phyloP scores from a whole-genome alignment of 2,329 filamentous ascomycete species.

The Pseudogymnoascus sp. region DNA sequence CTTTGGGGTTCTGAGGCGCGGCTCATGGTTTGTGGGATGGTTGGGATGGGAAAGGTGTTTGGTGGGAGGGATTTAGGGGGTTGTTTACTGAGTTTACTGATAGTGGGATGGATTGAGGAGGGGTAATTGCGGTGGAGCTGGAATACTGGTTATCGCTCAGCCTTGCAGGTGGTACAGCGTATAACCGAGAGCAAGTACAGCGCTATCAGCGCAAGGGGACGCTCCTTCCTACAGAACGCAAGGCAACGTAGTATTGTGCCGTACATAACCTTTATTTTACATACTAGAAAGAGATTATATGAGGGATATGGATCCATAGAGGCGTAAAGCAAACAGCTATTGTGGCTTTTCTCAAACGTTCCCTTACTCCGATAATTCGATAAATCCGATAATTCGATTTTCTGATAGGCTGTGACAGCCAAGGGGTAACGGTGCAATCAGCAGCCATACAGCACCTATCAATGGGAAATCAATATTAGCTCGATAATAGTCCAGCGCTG shows the following conservation, averaged over 20 bases:
- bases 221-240: neutral
- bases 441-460: neutral
- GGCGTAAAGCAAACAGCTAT: neutral
- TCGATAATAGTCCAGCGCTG: neutral
- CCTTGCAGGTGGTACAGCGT: constrained; percentile 3
- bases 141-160: neutral
- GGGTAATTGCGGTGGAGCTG: neutral
- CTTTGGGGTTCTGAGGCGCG: neutral
- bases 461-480: neutral
- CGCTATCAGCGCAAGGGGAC: neutral
- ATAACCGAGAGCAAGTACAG: neutral
- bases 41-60: neutral
- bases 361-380: neutral
- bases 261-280: neutral
- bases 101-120: constrained; percentile 7
- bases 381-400: neutral
- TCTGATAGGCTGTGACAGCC: neutral
- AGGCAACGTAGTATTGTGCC: neutral
- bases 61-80: neutral
- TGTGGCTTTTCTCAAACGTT: neutral
- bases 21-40: neutral
- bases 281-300: neutral
- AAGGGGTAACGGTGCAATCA: neutral
- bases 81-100: constrained; percentile 4
- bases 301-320: neutral